These are phyloP conservation scores for Anastatica hierochuntica DNA, from an alignment of 345 rosid genomes.

Conservation along the genomic window DNA sequence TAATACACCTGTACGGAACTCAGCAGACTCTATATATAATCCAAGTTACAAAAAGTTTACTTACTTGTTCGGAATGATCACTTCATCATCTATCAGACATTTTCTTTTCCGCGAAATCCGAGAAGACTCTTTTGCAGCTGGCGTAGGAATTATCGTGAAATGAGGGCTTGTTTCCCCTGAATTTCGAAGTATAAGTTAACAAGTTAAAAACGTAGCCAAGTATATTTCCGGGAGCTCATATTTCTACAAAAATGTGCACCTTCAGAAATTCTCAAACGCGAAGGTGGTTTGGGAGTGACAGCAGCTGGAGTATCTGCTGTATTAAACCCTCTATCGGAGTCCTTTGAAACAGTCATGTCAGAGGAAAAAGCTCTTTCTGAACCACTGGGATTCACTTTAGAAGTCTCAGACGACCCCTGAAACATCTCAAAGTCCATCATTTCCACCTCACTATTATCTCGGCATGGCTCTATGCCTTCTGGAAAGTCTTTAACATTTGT, in stretches of 20 bases:
- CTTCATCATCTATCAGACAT: conserved; percentile 47
- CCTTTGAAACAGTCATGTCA: conserved; percentile 21
- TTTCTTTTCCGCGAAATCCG: conserved; percentile 43
- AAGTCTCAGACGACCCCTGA: conserved; percentile 16
- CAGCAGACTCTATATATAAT: not conserved
- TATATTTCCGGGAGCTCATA: not conserved
- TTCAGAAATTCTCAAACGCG: conserved; percentile 28
- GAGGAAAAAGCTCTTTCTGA: conserved; percentile 15
- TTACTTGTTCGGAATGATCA: conserved; percentile 59
- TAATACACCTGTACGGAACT: conserved; percentile 3
- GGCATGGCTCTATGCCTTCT: conserved; percentile 32
- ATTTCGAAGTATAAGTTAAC: conserved; percentile 5
- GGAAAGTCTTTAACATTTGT: conserved; percentile 9
- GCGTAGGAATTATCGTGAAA: conserved; percentile 43
- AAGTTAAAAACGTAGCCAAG: not conserved
- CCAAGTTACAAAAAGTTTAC: conserved; percentile 13
- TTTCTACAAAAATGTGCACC: conserved; percentile 17
- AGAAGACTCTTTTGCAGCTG: conserved; percentile 48
- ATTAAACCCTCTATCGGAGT: conserved; percentile 7
- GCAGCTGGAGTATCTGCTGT: conserved; percentile 27
- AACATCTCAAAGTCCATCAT: conserved; percentile 6
- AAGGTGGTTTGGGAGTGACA: conserved; percentile 32
- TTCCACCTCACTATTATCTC: conserved; percentile 18
- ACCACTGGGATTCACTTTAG: conserved; percentile 17
- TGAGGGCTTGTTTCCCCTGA: conserved; percentile 40